Conservation (phyloP, 805 yeast species). For the Torulaspora maleeae region DNA sequence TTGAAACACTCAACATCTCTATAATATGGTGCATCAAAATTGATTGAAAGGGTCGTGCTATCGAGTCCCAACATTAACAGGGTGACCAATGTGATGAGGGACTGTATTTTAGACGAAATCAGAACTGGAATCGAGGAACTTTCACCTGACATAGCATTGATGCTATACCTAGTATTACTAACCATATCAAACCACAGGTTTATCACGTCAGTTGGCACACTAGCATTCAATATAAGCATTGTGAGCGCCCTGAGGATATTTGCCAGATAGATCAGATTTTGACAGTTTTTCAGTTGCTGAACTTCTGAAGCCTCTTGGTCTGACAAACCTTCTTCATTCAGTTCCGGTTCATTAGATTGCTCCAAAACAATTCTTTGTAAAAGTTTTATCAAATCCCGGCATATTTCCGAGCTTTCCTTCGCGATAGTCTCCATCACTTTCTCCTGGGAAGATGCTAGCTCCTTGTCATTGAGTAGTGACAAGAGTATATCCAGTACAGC, state of each 20-base stretch:
- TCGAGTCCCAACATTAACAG: slow-evolving; percentile 55
- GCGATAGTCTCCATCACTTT: slow-evolving; percentile 21
- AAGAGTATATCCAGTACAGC: slow-evolving; percentile 42
- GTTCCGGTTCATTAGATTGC: slow-evolving; percentile 1
- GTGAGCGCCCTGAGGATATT: slow-evolving; percentile 37
- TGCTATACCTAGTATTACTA: slow-evolving; percentile 23
- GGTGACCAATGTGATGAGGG: slow-evolving; percentile 46
- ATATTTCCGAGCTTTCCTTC: slow-evolving; percentile 22
- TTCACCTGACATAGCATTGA: not conserved
- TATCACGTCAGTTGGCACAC: slow-evolving; percentile 34
- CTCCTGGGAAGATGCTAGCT: slow-evolving; percentile 23
- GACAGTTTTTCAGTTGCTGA: slow-evolving; percentile 24
- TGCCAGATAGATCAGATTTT: slow-evolving; percentile 36
- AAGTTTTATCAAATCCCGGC: slow-evolving; percentile 19
- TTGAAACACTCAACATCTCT: slow-evolving; percentile 39
- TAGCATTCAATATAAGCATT: slow-evolving; percentile 39
- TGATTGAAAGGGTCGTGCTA: slow-evolving; percentile 42
- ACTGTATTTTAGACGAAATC: slow-evolving; percentile 36
- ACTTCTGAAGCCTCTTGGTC: slow-evolving; percentile 14
- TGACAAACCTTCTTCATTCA: not conserved
- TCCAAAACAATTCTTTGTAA: slow-evolving; percentile 11
- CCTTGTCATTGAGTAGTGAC: slow-evolving; percentile 25
- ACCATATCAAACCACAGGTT: slow-evolving; percentile 54
- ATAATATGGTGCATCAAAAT: slow-evolving; percentile 39
- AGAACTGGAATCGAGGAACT: slow-evolving; percentile 17